Conservation (phyloP, 208 protist genomes). For the Leishmania arabica region DNA sequence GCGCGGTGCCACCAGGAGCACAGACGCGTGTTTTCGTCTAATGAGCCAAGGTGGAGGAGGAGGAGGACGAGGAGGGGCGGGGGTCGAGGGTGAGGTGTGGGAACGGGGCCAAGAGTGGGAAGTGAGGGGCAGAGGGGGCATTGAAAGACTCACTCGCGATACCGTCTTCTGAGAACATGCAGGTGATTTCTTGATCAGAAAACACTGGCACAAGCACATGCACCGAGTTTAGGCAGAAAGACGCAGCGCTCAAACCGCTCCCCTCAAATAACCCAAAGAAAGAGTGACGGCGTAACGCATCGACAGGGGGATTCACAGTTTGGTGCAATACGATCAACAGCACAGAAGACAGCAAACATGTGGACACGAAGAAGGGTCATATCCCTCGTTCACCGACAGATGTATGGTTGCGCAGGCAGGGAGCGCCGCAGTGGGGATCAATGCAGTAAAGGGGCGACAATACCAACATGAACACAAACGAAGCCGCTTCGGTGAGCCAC, state of each 20-base stretch:
- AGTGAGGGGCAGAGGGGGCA: neutral
- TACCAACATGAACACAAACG: neutral
- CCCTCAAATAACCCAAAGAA: neutral
- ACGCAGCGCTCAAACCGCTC: neutral
- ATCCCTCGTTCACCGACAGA: neutral
- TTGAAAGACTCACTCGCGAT: neutral
- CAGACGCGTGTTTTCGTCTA: neutral
- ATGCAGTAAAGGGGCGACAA: neutral
- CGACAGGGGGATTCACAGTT: neutral
- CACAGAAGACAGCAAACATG: neutral
- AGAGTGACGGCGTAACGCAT: neutral
- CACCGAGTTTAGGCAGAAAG: neutral
- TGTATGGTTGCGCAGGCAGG: neutral
- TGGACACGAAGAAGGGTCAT: neutral
- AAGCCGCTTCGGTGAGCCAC: neutral
- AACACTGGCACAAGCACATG: neutral
- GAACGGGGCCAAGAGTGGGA: neutral
- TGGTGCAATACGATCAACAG: neutral
- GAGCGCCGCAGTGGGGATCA: neutral
- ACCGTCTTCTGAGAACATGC: too few relatives aligned
- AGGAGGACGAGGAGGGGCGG: too few relatives aligned
- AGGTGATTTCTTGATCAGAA: neutral
- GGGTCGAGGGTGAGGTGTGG: neutral
- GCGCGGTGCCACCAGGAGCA: neutral
- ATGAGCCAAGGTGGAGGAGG: neutral